A percentile compares a stretch with the other conserved stretches of the same genome.
Evolutionary conservation across 129 eudicot species (phyloP).

Genomic region (Lactuca sativa): DNA sequence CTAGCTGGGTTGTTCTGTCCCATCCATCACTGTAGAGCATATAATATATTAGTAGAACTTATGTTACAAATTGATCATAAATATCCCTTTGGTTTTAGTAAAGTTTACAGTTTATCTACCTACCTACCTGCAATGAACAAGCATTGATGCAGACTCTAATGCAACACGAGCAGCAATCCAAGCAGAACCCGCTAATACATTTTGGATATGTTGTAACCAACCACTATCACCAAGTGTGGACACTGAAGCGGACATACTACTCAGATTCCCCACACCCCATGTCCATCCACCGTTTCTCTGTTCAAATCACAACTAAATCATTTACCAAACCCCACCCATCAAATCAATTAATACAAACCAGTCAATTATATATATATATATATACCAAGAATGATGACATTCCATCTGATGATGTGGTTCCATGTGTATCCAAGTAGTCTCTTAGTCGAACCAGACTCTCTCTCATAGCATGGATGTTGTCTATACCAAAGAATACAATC

Average conservation of each 20-base stretch:
- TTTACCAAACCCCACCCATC: not conserved
- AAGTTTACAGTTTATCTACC: too few relatives aligned
- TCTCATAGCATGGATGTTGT: constrained; percentile 97
- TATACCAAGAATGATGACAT: constrained; percentile 85
- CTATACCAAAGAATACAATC: constrained; percentile 97
- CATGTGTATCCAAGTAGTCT: constrained; percentile 97
- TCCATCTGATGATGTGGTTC: constrained; percentile 94
- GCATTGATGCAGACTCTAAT: constrained; percentile 90
- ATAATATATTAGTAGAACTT: not conserved
- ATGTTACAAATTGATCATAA: too few relatives aligned
- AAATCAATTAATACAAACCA: too few relatives aligned
- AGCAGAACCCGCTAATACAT: constrained; percentile 93
- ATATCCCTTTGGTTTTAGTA: too few relatives aligned
- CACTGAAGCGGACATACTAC: constrained; percentile 99
- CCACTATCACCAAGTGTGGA: constrained; percentile 97
- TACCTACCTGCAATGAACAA: constrained; percentile 93
- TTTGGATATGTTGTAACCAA: constrained; percentile 93
- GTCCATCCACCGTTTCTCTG: constrained; percentile 96
- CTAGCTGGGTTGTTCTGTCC: constrained; percentile 96
- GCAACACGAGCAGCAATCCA: constrained; percentile 99
- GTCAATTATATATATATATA: too few relatives aligned
- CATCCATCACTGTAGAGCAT: constrained; percentile 88
- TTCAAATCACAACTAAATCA: constrained; percentile 1
- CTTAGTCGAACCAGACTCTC: constrained; percentile 93
- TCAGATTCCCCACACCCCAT: constrained; percentile 97